These are phyloP conservation scores for Fusarium newnesense DNA, from an alignment of 2,329 filamentous ascomycete genomes.

Conservation along the genomic window DNA sequence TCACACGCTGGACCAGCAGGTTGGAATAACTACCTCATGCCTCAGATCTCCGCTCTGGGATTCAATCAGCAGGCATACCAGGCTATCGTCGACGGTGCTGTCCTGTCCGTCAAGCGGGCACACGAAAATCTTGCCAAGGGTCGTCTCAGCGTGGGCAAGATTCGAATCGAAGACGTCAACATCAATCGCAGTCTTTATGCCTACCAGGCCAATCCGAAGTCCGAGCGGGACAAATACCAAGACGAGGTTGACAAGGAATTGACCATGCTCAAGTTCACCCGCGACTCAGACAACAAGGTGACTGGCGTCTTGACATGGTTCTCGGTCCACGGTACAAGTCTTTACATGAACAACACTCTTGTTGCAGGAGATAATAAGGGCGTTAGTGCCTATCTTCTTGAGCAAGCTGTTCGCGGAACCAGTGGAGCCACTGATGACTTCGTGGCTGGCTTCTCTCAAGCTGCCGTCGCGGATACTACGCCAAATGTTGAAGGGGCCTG, in stretches of 20 bases:
- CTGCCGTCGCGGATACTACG: not conserved
- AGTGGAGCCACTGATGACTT: not conserved
- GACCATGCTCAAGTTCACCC: conserved; percentile 9
- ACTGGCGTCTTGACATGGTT: not conserved
- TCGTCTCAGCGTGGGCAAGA: conserved; percentile 3
- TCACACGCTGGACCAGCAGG: conserved; percentile 8
- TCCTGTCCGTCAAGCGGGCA: not conserved
- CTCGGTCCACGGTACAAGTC: not conserved
- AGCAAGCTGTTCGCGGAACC: not conserved
- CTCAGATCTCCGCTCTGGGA: not conserved
- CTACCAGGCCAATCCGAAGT: not conserved
- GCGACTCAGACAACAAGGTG: not conserved
- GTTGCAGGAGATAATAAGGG: conserved; percentile 5
- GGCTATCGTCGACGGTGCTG: conserved; percentile 1
- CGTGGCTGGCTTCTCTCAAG: not conserved
- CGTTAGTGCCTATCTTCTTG: not conserved
- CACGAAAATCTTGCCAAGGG: not conserved
- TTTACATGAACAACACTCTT: conserved; percentile 11
- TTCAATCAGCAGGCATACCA: conserved; percentile 8
- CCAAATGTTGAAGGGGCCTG: conserved; percentile 11
- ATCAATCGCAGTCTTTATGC: conserved; percentile 16
- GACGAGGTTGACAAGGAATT: conserved; percentile 13
- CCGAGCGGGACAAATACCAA: not conserved
- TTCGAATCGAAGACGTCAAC: conserved; percentile 1
- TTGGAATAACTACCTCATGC: conserved; percentile 17